A percentile compares a stretch with the other conserved stretches of the same genome.
These are phyloP conservation scores for Mycena vitilis DNA, from an alignment of 768 basidiomycete genomes.

Conservation along the genomic window DNA sequence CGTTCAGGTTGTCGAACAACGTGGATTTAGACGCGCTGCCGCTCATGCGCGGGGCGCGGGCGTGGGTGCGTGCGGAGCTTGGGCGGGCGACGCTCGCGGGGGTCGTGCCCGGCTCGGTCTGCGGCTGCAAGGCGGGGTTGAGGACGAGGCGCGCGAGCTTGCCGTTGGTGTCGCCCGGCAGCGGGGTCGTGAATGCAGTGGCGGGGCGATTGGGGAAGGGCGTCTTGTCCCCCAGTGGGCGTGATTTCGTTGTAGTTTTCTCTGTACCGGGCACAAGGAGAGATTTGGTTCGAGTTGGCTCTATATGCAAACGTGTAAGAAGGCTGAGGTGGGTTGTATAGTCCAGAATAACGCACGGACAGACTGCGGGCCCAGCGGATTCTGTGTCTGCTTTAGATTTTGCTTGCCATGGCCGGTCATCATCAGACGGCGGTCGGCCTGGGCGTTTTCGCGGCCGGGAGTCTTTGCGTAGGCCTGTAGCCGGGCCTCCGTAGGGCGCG, in stretches of 20 bases:
- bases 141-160: background rate
- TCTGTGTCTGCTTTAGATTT: background rate
- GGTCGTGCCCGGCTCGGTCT: background rate
- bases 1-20: background rate
- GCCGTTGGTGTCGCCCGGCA: background rate
- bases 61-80: background rate
- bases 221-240: background rate
- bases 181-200: background rate
- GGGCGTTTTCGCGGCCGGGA: background rate
- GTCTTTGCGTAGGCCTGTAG: background rate
- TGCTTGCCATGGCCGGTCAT: background rate
- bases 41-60: background rate
- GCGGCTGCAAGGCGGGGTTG: background rate
- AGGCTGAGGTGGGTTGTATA: background rate
- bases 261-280: background rate
- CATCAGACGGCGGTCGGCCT: background rate
- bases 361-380: background rate
- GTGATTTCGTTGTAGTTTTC: background rate
- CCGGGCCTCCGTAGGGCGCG: background rate
- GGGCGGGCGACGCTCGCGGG: background rate
- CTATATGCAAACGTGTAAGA: background rate
- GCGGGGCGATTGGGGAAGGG: background rate
- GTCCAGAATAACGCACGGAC: background rate
- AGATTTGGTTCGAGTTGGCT: background rate
- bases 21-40: no score